These are phyloP conservation scores for Inonotus obliquus DNA, from an alignment of 1,284 basidiomycete genomes.

Conservation along the genomic window DNA sequence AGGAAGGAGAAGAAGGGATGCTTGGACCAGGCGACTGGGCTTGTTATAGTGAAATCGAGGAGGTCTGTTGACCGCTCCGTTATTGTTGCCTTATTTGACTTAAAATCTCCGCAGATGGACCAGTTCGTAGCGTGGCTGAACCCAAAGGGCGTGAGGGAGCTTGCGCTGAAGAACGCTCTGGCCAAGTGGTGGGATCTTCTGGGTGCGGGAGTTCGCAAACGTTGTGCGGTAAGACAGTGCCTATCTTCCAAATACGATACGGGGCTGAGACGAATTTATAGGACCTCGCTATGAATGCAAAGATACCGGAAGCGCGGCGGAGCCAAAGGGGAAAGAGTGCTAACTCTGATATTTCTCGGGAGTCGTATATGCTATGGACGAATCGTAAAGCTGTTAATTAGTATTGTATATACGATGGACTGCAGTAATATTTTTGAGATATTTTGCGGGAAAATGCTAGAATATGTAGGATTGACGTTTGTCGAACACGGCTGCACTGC, in stretches of 20 bases:
- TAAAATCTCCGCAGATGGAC: conserved; percentile 53
- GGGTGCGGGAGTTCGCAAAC: conserved; percentile 74
- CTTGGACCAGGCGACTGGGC: conserved; percentile 83
- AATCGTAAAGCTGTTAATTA: conserved; percentile 60
- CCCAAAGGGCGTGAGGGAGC: conserved; percentile 83
- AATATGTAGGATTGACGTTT: background rate
- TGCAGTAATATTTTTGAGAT: background rate
- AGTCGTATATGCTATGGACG: conserved; percentile 81
- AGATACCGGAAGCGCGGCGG: conserved; percentile 70
- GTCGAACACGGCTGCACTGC: background rate
- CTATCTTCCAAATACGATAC: background rate
- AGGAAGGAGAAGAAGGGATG: conserved; percentile 73
- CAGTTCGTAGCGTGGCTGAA: conserved; percentile 88
- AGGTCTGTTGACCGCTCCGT: conserved; percentile 47
- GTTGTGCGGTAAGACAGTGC: conserved; percentile 54
- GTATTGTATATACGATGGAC: background rate
- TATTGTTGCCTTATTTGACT: background rate
- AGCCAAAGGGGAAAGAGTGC: conserved; percentile 65
- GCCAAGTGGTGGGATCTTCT: conserved; percentile 86
- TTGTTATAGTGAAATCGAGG: conserved; percentile 80
- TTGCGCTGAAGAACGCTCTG: conserved; percentile 74
- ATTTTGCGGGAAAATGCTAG: background rate
- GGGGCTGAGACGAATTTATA: conserved; percentile 27
- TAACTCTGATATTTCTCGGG: conserved; percentile 60
- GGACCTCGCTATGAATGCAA: conserved; percentile 64